These are phyloP conservation scores for Leccinum disarticulatum DNA, from an alignment of 768 basidiomycete genomes.

Conservation along the genomic window DNA sequence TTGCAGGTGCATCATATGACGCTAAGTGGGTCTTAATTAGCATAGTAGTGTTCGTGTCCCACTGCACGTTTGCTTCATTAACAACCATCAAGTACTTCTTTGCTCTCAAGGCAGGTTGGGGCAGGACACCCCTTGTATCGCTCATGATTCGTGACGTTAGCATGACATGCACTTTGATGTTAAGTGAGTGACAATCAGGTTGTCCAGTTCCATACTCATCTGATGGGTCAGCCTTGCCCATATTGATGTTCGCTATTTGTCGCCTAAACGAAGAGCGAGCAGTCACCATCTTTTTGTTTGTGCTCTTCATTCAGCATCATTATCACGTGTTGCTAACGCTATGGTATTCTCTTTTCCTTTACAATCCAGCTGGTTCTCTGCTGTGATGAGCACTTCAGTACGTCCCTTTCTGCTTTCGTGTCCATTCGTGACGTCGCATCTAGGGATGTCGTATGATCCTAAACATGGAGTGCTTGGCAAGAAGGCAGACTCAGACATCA, in stretches of 20 bases:
- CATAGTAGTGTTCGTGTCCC: conserved; percentile 12
- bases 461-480: conserved; percentile 23
- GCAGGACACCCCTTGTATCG: conserved; percentile 19
- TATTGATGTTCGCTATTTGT: not conserved
- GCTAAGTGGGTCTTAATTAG: conserved; percentile 1
- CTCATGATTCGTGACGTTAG: conserved; percentile 20
- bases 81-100: conserved; percentile 21
- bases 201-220: not conserved
- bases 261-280: not conserved
- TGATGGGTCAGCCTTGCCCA: not conserved
- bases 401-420: not conserved
- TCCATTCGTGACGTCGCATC: not conserved
- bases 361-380: conserved; percentile 13
- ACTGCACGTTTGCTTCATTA: conserved; percentile 15
- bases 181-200: conserved; percentile 9
- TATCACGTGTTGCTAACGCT: conserved; percentile 3
- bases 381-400: conserved; percentile 15
- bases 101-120: conserved; percentile 15
- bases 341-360: not conserved
- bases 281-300: conserved; percentile 12
- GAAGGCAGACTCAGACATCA: not conserved
- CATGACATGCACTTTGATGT: conserved; percentile 1
- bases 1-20: not conserved
- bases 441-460: conserved; percentile 28
- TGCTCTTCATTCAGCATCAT: not conserved